Base-by-base conservation (phyloP, 2,329 filamentous ascomycete genomes). In the Aspergillus alliaceus region DNA sequence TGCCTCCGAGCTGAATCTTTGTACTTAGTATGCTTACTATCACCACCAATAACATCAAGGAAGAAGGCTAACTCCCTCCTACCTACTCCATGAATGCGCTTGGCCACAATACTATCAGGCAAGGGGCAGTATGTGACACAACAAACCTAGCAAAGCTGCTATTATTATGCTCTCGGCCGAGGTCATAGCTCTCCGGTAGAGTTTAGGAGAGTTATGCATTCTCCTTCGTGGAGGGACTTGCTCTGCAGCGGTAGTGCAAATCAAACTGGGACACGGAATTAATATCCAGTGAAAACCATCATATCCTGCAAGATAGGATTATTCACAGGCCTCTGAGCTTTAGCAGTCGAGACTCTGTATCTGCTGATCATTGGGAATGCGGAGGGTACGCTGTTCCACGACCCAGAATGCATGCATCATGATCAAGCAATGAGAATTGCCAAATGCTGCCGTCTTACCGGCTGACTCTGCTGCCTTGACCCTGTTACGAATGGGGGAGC, bases 351-450 rank as follows among this genome's bases (percentile, higher is more conserved):
- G 44, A 48, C 44, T n/a, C 22, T 37, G 40, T 27, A 37, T 27
- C 51, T 40, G 51, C 51, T 54, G 51, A 54, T 54, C 51, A 34
- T 39, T 32, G 51, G 53, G 63, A 64, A 65, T 65, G 63, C 51
- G 48, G 39, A 62, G 56, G 52, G 59, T 22, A 57, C 47, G 37
- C 46, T 44, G 48, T 52, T 51, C 58, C 57, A 46, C 58, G 53
- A 54, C 37, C 52, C 59, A 64, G 58, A 63, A 64, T 62, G 62
- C 59, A 59, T 44, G 47, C 54, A 56, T 59, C 57, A 55, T 39
- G 50, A 55, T 53, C 53, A 50, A 52, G 46, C 40, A 46, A 31
- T 44, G 31, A 53, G 37, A 22, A 53, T 58, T 44, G 35, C 39
- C 46, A 40, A 53, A 57, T 52, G 44, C 56, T 42, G 54, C 40